Evolutionary conservation across 2,329 filamentous ascomycete genomes (phyloP).

Genomic region (Pseudogymnoascus sp.): DNA sequence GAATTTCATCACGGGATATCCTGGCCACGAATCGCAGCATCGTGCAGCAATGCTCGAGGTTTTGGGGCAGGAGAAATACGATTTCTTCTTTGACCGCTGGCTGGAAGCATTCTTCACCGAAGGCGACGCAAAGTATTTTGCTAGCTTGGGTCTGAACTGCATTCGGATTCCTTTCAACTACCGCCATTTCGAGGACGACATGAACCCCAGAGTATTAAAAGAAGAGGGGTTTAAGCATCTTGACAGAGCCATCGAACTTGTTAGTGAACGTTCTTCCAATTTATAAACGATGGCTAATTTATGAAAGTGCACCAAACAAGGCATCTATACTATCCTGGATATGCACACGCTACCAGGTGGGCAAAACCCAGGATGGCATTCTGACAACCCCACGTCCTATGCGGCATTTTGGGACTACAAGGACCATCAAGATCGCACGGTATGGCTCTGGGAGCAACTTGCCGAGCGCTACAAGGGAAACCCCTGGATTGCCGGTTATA

Average conservation of each 20-base stretch:
- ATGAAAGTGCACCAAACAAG: slow-evolving; percentile 30
- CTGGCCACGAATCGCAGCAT: slow-evolving; percentile 49
- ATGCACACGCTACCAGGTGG: slow-evolving; percentile 42
- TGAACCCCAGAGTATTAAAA: slow-evolving; percentile 39
- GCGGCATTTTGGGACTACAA: slow-evolving; percentile 44
- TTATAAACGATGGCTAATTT: background rate
- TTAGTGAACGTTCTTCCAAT: slow-evolving; percentile 15
- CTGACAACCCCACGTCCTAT: slow-evolving; percentile 38
- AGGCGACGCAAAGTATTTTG: slow-evolving; percentile 47
- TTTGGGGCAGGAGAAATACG: slow-evolving; percentile 45
- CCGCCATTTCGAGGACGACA: slow-evolving; percentile 42
- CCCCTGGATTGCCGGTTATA: slow-evolving; percentile 43
- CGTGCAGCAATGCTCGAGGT: slow-evolving; percentile 43
- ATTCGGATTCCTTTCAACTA: slow-evolving; percentile 53
- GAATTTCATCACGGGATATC: slow-evolving; percentile 54
- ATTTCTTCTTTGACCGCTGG: slow-evolving; percentile 51
- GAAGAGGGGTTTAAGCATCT: slow-evolving; percentile 39
- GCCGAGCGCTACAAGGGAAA: slow-evolving; percentile 38
- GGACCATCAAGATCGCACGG: slow-evolving; percentile 41
- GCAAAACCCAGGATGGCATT: slow-evolving; percentile 44
- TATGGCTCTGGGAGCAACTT: slow-evolving; percentile 43
- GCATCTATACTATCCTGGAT: slow-evolving; percentile 44
- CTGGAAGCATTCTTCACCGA: slow-evolving; percentile 51
- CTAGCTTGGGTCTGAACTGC: slow-evolving; percentile 46
- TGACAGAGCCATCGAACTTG: slow-evolving; percentile 38